phyloP scores from a whole-genome alignment of 2,329 filamentous ascomycete species.

The Tricladium varicosporioides region DNA sequence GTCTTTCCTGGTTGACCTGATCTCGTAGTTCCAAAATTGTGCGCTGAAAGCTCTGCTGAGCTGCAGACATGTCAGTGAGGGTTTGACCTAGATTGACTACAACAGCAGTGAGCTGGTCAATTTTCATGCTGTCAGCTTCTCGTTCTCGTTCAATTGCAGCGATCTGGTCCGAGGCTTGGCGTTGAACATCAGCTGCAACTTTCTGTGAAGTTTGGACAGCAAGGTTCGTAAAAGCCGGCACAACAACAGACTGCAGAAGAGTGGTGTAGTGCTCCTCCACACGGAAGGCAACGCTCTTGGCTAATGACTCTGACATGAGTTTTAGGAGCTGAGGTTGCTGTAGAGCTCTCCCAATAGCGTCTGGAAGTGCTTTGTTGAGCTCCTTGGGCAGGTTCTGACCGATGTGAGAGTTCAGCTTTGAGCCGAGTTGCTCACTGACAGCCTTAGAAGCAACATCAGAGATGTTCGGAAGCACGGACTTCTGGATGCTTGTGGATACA shows the following conservation, averaged over 20 bases:
- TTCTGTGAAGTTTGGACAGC: slow-evolving; percentile 66
- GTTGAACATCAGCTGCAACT: slow-evolving; percentile 66
- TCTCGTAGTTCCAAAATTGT: slow-evolving; percentile 58
- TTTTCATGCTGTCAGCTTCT: slow-evolving; percentile 52
- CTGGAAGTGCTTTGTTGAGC: slow-evolving; percentile 67
- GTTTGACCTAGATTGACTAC: slow-evolving; percentile 67
- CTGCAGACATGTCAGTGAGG: slow-evolving; percentile 65
- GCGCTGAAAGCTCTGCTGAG: slow-evolving; percentile 67
- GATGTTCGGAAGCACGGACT: slow-evolving; percentile 73
- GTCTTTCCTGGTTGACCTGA: slow-evolving; percentile 44
- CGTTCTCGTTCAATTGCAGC: slow-evolving; percentile 30
- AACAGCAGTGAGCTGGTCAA: slow-evolving; percentile 68
- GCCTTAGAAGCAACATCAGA: slow-evolving; percentile 64
- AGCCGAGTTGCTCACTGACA: slow-evolving; percentile 69
- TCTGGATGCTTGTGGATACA: slow-evolving; percentile 62
- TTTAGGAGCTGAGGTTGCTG: slow-evolving; percentile 73
- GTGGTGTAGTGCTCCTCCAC: slow-evolving; percentile 68
- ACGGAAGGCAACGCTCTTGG: slow-evolving; percentile 61
- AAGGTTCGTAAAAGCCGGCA: slow-evolving; percentile 63
- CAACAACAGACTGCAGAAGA: slow-evolving; percentile 60
- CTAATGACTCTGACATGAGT: slow-evolving; percentile 69
- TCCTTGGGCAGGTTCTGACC: slow-evolving; percentile 52
- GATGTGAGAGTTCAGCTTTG: slow-evolving; percentile 48
- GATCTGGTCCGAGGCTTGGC: slow-evolving; percentile 41
- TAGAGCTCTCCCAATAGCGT: slow-evolving; percentile 63